Conservation (phyloP, 805 yeast genomes). For the Candida arabinofermentans region DNA sequence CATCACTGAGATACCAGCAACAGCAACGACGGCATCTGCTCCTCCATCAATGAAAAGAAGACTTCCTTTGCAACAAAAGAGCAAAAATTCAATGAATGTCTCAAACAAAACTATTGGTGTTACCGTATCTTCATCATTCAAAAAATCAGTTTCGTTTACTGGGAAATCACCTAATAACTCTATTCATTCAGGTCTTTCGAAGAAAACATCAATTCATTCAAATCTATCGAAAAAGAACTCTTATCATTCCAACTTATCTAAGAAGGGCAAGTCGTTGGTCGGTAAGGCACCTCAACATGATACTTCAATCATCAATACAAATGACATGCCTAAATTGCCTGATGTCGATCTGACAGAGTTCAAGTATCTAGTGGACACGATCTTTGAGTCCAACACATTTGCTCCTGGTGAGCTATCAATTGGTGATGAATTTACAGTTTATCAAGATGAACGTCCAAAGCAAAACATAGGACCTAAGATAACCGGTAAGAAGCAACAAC, state of each 20-base stretch:
- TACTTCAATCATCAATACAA: slow-evolving; percentile 18
- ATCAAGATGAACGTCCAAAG: neutral
- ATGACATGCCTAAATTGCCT: slow-evolving; percentile 25
- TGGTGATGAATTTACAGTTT: neutral
- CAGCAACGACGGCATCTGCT: neutral
- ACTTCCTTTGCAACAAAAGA: slow-evolving; percentile 10
- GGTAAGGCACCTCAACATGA: slow-evolving; percentile 3
- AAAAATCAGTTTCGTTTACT: slow-evolving; percentile 44
- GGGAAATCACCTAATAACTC: slow-evolving; percentile 10
- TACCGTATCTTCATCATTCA: slow-evolving; percentile 45
- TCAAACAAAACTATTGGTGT: slow-evolving; percentile 32
- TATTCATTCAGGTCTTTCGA: slow-evolving; percentile 3
- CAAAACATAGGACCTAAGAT: too few relatives aligned
- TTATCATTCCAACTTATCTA: neutral
- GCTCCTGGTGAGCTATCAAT: neutral
- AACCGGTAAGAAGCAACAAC: too few relatives aligned
- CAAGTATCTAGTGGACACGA: slow-evolving; percentile 29
- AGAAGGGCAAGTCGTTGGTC: neutral
- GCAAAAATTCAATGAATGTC: slow-evolving; percentile 10
- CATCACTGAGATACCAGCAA: slow-evolving; percentile 27
- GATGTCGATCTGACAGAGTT: slow-evolving; percentile 26
- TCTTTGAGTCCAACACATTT: slow-evolving; percentile 17
- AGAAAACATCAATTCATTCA: slow-evolving; percentile 3
- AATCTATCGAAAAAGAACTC: slow-evolving; percentile 2
- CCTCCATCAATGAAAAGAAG: slow-evolving; percentile 10